phyloP scores from a whole-genome alignment of 176 grass and related monocot genomes.

The Triticum monococcum region DNA sequence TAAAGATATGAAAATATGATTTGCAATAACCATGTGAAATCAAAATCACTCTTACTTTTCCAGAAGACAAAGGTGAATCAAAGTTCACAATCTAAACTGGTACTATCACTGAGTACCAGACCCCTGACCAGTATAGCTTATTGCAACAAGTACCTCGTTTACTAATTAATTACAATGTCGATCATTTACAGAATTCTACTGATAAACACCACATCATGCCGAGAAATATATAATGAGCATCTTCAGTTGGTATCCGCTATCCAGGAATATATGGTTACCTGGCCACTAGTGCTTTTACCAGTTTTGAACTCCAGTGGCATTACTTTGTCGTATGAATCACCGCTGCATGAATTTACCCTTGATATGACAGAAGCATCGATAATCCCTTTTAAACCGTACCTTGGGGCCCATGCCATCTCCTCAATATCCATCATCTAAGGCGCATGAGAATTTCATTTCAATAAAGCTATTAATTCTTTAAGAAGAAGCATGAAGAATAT shows the following conservation, averaged over 20 bases:
- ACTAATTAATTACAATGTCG: not conserved
- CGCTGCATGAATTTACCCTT: constrained; percentile 52
- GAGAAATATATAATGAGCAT: not conserved
- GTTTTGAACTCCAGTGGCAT: constrained; percentile 97
- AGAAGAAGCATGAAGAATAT: not conserved
- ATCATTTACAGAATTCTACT: not conserved
- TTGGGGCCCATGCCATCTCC: constrained; percentile 96
- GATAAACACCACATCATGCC: not conserved
- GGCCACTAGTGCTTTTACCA: constrained; percentile 88
- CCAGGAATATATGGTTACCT: constrained; percentile 55
- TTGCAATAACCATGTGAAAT: not conserved
- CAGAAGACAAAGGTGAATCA: not conserved
- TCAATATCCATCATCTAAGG: constrained; percentile 94
- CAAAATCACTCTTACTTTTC: not conserved
- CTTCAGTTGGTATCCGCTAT: not conserved
- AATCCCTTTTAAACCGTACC: constrained; percentile 87
- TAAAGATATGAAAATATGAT: not conserved
- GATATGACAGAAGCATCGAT: constrained; percentile 86
- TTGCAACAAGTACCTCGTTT: not conserved
- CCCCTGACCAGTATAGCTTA: constrained; percentile 4
- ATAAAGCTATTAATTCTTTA: constrained; percentile 9
- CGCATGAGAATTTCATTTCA: constrained; percentile 28
- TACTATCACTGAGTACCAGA: not conserved
- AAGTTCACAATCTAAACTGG: not conserved
- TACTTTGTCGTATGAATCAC: constrained; percentile 57